A percentile compares a stretch with the other conserved stretches of the same genome.
Conservation (phyloP, 1,284 basidiomycete species). For the Ceratobasidium sp. region DNA sequence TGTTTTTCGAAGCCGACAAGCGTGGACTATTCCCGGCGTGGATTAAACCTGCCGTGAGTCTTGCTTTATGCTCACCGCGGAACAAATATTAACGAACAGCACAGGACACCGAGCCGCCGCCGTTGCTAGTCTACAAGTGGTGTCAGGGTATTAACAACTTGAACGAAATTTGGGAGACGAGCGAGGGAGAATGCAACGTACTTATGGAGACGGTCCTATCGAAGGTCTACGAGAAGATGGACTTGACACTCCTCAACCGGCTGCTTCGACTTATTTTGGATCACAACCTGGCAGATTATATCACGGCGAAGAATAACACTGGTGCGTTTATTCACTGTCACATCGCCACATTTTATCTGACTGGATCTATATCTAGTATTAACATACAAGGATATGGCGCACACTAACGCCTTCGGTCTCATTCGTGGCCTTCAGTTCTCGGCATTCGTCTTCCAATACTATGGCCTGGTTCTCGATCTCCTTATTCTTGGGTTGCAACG, state of each 20-base stretch:
- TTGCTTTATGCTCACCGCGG: background rate
- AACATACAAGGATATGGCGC: conserved; percentile 80
- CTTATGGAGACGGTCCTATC: conserved; percentile 97
- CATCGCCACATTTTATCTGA: background rate
- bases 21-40: conserved; percentile 95
- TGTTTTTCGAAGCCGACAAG: conserved; percentile 87
- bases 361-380: conserved; percentile 50
- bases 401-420: conserved; percentile 91
- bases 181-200: conserved; percentile 95
- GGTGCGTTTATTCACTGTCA: conserved; percentile 57
- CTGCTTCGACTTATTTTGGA: conserved; percentile 93
- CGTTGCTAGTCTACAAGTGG: conserved; percentile 97
- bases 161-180: conserved; percentile 96
- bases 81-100: background rate
- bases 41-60: conserved; percentile 85
- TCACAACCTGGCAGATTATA: conserved; percentile 97
- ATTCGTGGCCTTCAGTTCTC: conserved; percentile 97
- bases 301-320: conserved; percentile 97
- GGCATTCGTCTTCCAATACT: conserved; percentile 97
- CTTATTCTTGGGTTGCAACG: conserved; percentile 94
- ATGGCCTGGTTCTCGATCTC: conserved; percentile 90
- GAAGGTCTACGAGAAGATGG: conserved; percentile 98
- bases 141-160: conserved; percentile 94
- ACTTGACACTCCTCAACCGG: conserved; percentile 92
- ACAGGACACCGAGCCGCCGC: conserved; percentile 92